These are phyloP conservation scores for Strobilomyces confusus DNA, from an alignment of 768 basidiomycete species.

Conservation along the genomic window DNA sequence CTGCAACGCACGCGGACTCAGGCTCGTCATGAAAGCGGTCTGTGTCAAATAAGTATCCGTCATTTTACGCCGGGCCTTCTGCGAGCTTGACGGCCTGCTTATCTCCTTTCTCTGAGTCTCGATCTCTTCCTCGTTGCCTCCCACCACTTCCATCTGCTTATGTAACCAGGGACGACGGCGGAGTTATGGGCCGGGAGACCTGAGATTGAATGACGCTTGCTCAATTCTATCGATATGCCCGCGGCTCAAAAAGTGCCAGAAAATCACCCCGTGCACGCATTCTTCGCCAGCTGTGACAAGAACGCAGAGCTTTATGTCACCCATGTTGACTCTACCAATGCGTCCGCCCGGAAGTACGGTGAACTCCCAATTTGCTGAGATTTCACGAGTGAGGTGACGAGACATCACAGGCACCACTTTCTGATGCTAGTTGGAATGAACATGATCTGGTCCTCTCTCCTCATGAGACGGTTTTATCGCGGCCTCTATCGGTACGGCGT, in stretches of 20 bases:
- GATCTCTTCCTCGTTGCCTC: too few species aligned
- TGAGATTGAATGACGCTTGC: slow-evolving; percentile 4
- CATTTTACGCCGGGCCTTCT: too few species aligned
- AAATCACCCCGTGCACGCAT: slow-evolving; percentile 21
- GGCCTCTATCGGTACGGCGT: slow-evolving; percentile 29
- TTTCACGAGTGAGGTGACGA: slow-evolving; percentile 10
- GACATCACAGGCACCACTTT: slow-evolving; percentile 22
- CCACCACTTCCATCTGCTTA: slow-evolving; percentile 18
- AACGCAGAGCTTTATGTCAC: slow-evolving; percentile 29
- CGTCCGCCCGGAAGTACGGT: slow-evolving; percentile 25
- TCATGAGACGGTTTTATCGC: slow-evolving; percentile 19
- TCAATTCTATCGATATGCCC: slow-evolving; percentile 20
- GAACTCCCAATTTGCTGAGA: background rate
- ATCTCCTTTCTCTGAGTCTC: too few species aligned
- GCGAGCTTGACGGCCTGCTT: too few species aligned
- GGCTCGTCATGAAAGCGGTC: too few species aligned
- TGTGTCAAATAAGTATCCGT: too few species aligned
- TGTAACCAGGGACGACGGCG: slow-evolving; percentile 8
- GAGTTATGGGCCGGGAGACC: background rate
- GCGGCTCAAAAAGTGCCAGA: slow-evolving; percentile 23
- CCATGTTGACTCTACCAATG: slow-evolving; percentile 22
- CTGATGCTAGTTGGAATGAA: slow-evolving; percentile 26
- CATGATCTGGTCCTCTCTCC: slow-evolving; percentile 21
- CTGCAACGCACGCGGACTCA: too few species aligned
- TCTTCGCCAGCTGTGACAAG: slow-evolving; percentile 17